A percentile compares a stretch with the other conserved stretches of the same genome.
Conservation (phyloP, 208 protist species). For the Leishmania lainsoni region DNA sequence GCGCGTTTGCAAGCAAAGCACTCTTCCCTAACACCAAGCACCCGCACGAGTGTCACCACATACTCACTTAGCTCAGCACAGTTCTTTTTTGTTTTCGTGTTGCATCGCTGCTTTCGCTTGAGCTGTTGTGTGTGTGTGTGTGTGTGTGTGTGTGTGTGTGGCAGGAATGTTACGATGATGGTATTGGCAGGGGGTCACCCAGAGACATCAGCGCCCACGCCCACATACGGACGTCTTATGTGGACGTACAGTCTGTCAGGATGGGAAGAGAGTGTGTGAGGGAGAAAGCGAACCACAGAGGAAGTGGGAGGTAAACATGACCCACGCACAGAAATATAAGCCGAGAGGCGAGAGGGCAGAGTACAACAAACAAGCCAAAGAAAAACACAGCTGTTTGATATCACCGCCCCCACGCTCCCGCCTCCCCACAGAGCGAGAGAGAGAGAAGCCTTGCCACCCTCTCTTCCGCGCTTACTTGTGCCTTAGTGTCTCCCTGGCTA, state of each 20-base stretch:
- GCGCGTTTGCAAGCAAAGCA: neutral
- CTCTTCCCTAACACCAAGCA: neutral
- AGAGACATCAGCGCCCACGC: neutral
- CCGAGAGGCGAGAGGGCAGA: neutral
- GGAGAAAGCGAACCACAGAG: too few relatives aligned
- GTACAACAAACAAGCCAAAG: conserved; percentile 3
- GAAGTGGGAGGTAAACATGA: too few relatives aligned
- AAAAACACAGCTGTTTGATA: neutral
- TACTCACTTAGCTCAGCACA: neutral
- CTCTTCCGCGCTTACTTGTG: too few relatives aligned
- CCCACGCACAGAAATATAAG: neutral
- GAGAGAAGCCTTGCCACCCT: too few relatives aligned
- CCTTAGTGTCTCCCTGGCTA: too few relatives aligned
- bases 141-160: neutral
- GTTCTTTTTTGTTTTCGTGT: neutral
- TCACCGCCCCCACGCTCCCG: too few relatives aligned
- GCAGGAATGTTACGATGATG: neutral
- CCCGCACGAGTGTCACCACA: neutral
- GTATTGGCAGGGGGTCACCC: neutral
- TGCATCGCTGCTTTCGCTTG: neutral
- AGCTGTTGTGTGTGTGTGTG: neutral
- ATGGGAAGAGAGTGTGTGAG: neutral
- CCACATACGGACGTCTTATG: neutral
- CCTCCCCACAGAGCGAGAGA: too few relatives aligned
- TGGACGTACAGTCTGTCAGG: neutral